These are phyloP conservation scores for Leucosporidium yakuticum DNA, from an alignment of 768 basidiomycete genomes.

Conservation along the genomic window DNA sequence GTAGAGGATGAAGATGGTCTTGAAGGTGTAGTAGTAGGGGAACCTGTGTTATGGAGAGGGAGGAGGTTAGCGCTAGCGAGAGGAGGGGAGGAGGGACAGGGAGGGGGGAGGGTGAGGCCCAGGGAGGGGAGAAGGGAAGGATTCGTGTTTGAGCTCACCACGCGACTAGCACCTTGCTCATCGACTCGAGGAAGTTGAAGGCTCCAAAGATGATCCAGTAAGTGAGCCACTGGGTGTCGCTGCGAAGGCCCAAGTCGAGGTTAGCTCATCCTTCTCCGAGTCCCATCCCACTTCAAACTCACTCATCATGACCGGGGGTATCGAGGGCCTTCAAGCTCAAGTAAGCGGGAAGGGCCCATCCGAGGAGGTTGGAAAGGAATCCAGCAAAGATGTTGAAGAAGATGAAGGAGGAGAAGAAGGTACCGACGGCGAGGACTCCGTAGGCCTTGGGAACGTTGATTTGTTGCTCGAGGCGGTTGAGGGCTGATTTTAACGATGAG, in stretches of 20 bases:
- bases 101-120: no score
- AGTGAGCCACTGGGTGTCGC: constrained; percentile 92
- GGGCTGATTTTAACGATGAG: constrained; percentile 30
- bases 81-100: no score
- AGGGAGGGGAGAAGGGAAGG: background rate
- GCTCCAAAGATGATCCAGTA: constrained; percentile 93
- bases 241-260: constrained; percentile 48
- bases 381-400: constrained; percentile 83
- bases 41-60: constrained; percentile 34
- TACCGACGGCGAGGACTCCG: constrained; percentile 65
- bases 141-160: constrained; percentile 51
- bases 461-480: constrained; percentile 77
- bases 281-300: background rate
- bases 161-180: constrained; percentile 76
- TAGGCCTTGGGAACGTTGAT: constrained; percentile 92
- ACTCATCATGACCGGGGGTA: constrained; percentile 56
- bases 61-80: background rate
- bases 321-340: constrained; percentile 94
- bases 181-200: constrained; percentile 85
- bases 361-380: constrained; percentile 88
- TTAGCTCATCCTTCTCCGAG: no score
- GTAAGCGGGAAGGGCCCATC: constrained; percentile 90
- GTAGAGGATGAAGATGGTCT: constrained; percentile 46
- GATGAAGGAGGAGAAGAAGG: constrained; percentile 66
- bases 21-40: constrained; percentile 48